Base-by-base conservation (phyloP, 805 yeast genomes). In the Yamadazyma sp. region DNA sequence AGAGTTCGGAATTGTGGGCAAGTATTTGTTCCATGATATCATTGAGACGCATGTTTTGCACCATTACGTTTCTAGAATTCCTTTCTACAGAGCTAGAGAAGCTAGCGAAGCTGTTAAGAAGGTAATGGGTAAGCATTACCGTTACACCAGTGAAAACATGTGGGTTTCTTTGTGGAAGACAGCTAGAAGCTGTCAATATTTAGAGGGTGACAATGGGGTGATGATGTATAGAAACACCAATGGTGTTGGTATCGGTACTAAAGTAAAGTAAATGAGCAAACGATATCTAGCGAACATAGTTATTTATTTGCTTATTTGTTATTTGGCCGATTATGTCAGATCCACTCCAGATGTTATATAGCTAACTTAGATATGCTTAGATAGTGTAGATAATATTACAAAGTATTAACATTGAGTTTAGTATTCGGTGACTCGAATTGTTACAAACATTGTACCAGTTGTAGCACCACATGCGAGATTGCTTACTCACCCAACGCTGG, bases 31-130 rank as follows among this genome's bases (percentile, higher is more conserved):
- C 79, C 95, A 86, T 63, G 95, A 84, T 59, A 86, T 86, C 55
- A 85, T 86, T 55, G 95, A 86, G 67, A 87, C 95, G 37, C 95
- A 86, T 59, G 95, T 87, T 38, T 73, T 83, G 53, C 95, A 86
- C 67, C 95, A 86, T 66, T 87, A 76, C 61, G 80, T 77, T 46
- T 81, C 90, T 8, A 72, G 95, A 61, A 84, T 86, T 49, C 95
- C 95, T 32, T 87, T 87, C 69, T 86, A 86, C 73, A 82, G 84
- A 52, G 95, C 82, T n/a, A 74, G 91, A 60, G 78, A 77, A 54
- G 93, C 84, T 33, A 73, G 87, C 42, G 87, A 67, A 44, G 91
- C 85, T 38, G 81, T 86, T 62, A 78, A 80, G 67, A 78, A 80
- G 62, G 91, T 83, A 44, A 82, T 86, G 93, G 95, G 95, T 52